phyloP scores from a whole-genome alignment of 2,329 filamentous ascomycete species.

The Sporothrix phasma region DNA sequence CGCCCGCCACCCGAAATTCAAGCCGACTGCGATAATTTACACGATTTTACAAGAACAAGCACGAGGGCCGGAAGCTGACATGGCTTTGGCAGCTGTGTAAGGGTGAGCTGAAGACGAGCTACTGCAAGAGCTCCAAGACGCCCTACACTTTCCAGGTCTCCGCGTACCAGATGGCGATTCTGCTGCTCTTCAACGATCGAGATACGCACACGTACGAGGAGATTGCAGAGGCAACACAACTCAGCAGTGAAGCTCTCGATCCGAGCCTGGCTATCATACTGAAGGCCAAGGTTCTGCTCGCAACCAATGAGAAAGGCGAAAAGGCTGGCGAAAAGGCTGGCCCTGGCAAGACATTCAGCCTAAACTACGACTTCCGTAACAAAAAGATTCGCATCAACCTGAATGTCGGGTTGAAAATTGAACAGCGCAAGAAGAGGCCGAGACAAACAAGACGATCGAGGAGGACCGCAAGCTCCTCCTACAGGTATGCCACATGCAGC shows the following conservation, averaged over 20 bases:
- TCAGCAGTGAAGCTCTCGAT: constrained; percentile 75
- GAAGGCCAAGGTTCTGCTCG: constrained; percentile 81
- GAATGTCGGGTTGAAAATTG: constrained; percentile 88
- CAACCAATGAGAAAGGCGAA: constrained; percentile 59
- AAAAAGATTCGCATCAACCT: constrained; percentile 98
- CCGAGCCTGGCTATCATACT: constrained; percentile 76
- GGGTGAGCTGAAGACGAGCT: constrained; percentile 89
- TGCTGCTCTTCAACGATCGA: constrained; percentile 88
- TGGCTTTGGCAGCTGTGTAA: constrained; percentile 99
- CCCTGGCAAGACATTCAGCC: constrained; percentile 65
- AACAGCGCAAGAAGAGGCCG: constrained; percentile 89
- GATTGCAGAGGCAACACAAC: constrained; percentile 68
- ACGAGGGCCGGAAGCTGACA: constrained; percentile 89
- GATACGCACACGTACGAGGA: constrained; percentile 81
- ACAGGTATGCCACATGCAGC: constrained; percentile 56
- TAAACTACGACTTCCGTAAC: constrained; percentile 94
- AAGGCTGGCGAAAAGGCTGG: constrained; percentile 72
- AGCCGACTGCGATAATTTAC: constrained; percentile 84
- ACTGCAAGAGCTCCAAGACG: constrained; percentile 79
- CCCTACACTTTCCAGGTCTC: constrained; percentile 97
- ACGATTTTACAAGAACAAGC: constrained; percentile 90
- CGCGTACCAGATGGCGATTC: constrained; percentile 93
- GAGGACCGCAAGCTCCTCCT: constrained; percentile 94
- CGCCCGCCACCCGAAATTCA: constrained; percentile 77
- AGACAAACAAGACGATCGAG: constrained; percentile 99